These are phyloP conservation scores for Juglanconis juglandina DNA, from an alignment of 2,329 filamentous ascomycete species.

Conservation along the genomic window DNA sequence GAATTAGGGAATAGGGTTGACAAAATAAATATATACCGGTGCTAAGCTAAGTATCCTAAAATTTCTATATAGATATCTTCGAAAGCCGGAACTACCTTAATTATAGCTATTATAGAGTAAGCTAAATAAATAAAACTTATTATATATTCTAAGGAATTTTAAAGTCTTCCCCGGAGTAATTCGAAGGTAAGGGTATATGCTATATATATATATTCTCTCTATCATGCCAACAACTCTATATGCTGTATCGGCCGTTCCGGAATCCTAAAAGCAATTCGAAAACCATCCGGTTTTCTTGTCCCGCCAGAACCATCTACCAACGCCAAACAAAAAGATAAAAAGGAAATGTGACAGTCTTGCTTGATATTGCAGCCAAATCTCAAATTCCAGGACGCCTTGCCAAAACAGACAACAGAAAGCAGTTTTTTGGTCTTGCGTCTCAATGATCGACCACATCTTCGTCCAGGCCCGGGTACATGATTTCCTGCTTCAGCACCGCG, in stretches of 20 bases:
- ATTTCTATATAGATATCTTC: too few species aligned
- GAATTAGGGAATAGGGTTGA: too few species aligned
- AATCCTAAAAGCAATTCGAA: neutral
- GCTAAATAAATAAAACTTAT: too few species aligned
- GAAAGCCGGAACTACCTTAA: too few species aligned
- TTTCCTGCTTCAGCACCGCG: slow-evolving; percentile 49
- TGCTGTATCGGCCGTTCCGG: neutral
- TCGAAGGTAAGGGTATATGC: too few species aligned
- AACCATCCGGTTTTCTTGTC: neutral
- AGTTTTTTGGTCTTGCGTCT: neutral
- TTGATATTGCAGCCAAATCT: neutral
- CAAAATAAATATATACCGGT: too few species aligned
- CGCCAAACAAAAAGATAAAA: neutral
- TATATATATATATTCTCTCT: too few species aligned
- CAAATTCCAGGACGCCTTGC: neutral
- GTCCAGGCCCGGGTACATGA: slow-evolving; percentile 53
- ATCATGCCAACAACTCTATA: slow-evolving; percentile 1
- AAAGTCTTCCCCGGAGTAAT: too few species aligned
- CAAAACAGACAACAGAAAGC: neutral
- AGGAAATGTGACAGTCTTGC: neutral
- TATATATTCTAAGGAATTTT: too few species aligned
- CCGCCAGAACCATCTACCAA: neutral
- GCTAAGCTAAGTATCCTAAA: too few species aligned
- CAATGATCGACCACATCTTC: slow-evolving; percentile 50
- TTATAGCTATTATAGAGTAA: too few species aligned